Evolutionary conservation across 2,329 filamentous ascomycete genomes (phyloP).

Genomic region (Sarocladiaceae sp.): DNA sequence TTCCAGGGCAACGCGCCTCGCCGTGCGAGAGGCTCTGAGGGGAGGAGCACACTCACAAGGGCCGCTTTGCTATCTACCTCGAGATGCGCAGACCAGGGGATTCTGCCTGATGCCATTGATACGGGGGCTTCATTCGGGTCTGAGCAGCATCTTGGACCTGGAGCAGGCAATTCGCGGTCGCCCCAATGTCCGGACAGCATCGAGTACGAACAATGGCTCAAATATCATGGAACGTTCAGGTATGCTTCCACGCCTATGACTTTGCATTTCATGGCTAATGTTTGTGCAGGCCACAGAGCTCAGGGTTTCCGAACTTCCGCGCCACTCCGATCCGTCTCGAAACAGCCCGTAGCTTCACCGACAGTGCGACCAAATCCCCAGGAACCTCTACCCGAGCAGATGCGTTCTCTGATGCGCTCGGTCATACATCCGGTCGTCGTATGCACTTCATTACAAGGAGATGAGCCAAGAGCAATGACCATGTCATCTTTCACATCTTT

Average conservation of each 20-base stretch:
- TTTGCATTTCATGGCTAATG: background rate
- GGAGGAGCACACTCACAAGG: background rate
- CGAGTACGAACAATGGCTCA: no score
- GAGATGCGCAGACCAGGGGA: background rate
- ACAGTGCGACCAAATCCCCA: background rate
- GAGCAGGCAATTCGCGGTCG: background rate
- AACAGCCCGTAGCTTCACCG: background rate
- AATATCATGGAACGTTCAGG: background rate
- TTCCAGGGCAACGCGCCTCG: background rate
- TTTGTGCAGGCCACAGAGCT: background rate
- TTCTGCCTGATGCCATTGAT: slow-evolving; percentile 8
- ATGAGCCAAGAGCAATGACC: slow-evolving; percentile 45
- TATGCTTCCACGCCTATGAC: background rate
- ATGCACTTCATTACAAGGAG: slow-evolving; percentile 41
- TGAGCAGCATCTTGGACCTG: background rate
- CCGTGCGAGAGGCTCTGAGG: background rate
- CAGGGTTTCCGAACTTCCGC: background rate
- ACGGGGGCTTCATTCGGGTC: background rate
- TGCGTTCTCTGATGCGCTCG: slow-evolving; percentile 50
- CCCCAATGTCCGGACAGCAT: background rate
- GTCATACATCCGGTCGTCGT: slow-evolving; percentile 53
- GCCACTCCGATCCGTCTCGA: background rate
- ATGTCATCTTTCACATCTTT: slow-evolving; percentile 58
- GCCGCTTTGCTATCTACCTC: background rate
- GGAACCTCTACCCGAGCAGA: slow-evolving; percentile 37